These are phyloP conservation scores for Pseudogymnoascus sp. DNA, from an alignment of 2,329 filamentous ascomycete species.

Conservation along the genomic window DNA sequence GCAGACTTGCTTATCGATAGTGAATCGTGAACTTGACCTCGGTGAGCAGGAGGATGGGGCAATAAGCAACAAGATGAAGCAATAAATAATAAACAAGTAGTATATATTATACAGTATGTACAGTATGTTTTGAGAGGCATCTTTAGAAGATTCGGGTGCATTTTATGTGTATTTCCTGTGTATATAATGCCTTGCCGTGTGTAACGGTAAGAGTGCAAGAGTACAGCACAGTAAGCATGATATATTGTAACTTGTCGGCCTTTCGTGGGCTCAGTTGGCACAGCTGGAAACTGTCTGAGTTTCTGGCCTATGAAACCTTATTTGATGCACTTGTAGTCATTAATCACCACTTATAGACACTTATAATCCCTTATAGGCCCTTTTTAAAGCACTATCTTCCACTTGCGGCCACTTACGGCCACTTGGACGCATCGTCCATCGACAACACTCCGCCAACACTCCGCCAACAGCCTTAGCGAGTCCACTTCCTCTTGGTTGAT, in stretches of 20 bases:
- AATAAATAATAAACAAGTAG: not conserved
- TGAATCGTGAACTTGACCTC: not conserved
- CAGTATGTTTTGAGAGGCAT: not conserved
- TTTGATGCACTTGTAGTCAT: not conserved
- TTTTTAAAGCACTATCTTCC: not conserved
- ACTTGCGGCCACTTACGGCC: not conserved
- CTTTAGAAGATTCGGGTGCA: not conserved
- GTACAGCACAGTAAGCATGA: not conserved
- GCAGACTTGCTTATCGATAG: not conserved
- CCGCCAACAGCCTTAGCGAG: constrained; percentile 1
- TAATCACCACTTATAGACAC: not conserved
- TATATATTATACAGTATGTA: not conserved
- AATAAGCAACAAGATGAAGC: not conserved
- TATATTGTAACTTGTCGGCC: not conserved
- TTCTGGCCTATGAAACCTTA: not conserved
- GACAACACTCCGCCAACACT: not conserved
- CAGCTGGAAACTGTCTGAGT: not conserved
- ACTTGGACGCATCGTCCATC: not conserved
- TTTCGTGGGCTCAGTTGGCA: not conserved
- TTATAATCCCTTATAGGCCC: not conserved
- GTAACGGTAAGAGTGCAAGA: not conserved
- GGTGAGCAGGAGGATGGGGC: not conserved
- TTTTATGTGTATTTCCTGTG: not conserved
- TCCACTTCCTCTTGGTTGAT: not conserved
- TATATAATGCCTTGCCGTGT: not conserved